These are phyloP conservation scores for Aspergillus costaricaensis DNA, from an alignment of 2,329 filamentous ascomycete genomes.

Conservation along the genomic window DNA sequence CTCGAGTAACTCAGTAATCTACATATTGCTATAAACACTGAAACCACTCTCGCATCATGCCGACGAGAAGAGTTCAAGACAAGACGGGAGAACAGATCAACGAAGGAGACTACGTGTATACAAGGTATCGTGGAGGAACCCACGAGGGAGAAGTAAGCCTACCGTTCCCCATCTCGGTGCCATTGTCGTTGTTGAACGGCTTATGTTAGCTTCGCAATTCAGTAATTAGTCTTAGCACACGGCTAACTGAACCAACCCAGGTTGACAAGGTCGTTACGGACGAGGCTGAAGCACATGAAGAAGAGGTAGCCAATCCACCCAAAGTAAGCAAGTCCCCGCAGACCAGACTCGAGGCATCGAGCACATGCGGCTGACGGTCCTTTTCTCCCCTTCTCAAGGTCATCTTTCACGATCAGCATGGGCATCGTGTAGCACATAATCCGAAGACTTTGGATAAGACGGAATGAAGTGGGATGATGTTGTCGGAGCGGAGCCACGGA, in stretches of 20 bases:
- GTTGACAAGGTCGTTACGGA: slow-evolving; percentile 28
- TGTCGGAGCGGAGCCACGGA: neutral
- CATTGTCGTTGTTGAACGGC: too few species aligned
- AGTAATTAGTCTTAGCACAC: too few species aligned
- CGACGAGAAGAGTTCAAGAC: slow-evolving; percentile 22
- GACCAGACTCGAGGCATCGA: neutral
- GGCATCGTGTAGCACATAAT: slow-evolving; percentile 30
- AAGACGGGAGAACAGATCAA: slow-evolving; percentile 25
- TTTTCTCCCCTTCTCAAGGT: slow-evolving; percentile 15
- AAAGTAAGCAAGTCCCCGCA: slow-evolving; percentile 21
- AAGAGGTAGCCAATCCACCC: slow-evolving; percentile 28
- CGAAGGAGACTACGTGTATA: slow-evolving; percentile 28
- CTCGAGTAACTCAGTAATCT: too few species aligned
- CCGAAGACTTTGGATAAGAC: slow-evolving; percentile 26
- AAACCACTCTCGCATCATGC: slow-evolving; percentile 15
- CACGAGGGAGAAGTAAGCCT: slow-evolving; percentile 25
- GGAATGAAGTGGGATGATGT: neutral
- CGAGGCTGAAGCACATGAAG: slow-evolving; percentile 22
- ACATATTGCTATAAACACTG: too few species aligned
- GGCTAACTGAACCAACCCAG: slow-evolving; percentile 8
- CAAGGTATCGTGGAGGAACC: slow-evolving; percentile 25
- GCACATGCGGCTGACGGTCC: neutral
- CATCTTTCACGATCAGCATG: slow-evolving; percentile 31
- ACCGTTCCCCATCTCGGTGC: neutral
- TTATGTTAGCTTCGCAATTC: too few species aligned